Base-by-base conservation (phyloP, 176 grass and related monocot species). In the bread wheat (Triticum aestivum) region DNA sequence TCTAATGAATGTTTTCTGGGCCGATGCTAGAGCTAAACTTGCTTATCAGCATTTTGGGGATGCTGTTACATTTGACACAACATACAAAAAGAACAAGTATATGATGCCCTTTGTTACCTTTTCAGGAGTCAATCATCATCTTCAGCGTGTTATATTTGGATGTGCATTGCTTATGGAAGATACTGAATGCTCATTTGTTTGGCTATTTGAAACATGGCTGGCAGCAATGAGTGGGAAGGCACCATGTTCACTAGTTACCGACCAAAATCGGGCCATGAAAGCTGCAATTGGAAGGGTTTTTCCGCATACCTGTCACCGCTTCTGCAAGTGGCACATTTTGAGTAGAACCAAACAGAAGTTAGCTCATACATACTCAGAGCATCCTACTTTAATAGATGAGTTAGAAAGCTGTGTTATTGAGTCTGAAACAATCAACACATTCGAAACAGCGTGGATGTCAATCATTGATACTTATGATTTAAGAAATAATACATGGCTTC, bases 151-250 rank as follows among this genome's bases (percentile, higher is more conserved):
- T 82, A 59, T 92, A 37, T 98, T 96, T 91, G 93, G 96, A 21
- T 94, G 88, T 82, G 91, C 91, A 5, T 87, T 98, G 84, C 91
- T 98, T 76, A 90, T 90, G 73, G 90, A 98, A 78, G 96, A 96
- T 62, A 86, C 91, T 3, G 91, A 98, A 65, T 91, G 89, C 58
- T 95, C 96, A 9, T 90, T 98, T 88, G 72, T 89, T 73, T 98
- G 96, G 96, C 58, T 98, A 11, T 94, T 98, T 88, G 88, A 95
- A 72, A 94, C 89, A 77, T 98, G 96, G 96, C 66, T 98, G 80
- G 85, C 71, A 7, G 91, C 92, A 82, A 98, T 96, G 96, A 90
- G 90, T 15, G 65, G 82, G 52, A 92, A 76, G 26, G 79, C 71
- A 67, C 96, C 96, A 30, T 52, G 84, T 41, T 98, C 96, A 10